Evolutionary conservation across 192 early-diverging fungal genomes (phyloP), one percentile per base, ranked within the genome.

Genomic region (Chytriomyces confervae): DNA sequence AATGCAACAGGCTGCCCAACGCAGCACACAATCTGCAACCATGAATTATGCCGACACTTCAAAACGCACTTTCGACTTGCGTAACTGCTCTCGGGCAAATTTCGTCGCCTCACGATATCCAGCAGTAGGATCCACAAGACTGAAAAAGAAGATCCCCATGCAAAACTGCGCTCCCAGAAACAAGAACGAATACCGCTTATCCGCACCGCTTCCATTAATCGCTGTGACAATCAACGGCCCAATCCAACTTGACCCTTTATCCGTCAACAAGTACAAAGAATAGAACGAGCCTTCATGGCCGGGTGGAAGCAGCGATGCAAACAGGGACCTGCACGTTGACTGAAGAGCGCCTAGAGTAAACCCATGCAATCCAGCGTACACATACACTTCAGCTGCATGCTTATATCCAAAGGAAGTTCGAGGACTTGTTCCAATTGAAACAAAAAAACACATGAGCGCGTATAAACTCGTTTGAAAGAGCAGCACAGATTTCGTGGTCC

Each of bases 281-380:
- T 91, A 93, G 81, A 93, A 92, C 66, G 90, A 80, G 23, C 88
- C 83, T 53, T 92, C 92, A 45, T 84, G 84, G 45, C 90, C 91
- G 43, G 46, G 80, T 0, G 93, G 93, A 0, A 89, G 68, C 76
- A 94, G 77, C 53, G 89, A 86, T 5, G 87, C 84, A 67, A 91
- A 91, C 77, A 93, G 66, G 36, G 85, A 87, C 9, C 91, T 85
- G 48, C 87, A 89, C 75, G 84, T 87, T 20, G 64, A 76, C 36
- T 81, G 75, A 4, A 64, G 75, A 29, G 57, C 70, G 13, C 91
- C 93, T 18, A 89, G 71, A 61, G 91, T 80, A 8, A 94, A 76
- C 2, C 93, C 93, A 46, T 89, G 89, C 65, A 85, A 89, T 10
- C 86, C 81, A 46, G 84, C 84, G 7, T 89, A 61, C 43, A 87